Evolutionary conservation across 2,329 filamentous ascomycete species (phyloP), one percentile per base, ranked within the genome.

Genomic region (Pyrenophora seminiperda): DNA sequence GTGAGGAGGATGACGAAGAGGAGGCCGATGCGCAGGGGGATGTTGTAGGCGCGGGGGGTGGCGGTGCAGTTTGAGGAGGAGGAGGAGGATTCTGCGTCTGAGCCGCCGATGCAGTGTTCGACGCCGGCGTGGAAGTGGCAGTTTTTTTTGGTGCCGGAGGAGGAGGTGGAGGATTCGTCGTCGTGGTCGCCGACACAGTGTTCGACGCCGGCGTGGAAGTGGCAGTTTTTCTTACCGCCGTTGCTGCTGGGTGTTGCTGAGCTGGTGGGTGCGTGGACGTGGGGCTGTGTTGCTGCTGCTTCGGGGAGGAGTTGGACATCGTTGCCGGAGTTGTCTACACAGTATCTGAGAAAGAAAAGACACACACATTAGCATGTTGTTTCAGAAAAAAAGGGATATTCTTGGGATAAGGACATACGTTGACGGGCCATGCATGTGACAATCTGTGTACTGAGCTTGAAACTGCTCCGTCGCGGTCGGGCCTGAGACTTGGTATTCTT

Each of bases 51-150:
- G 41, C 87, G 74, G 29, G 76, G 69, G 7, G 65, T 70, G 9
- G 73, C 74, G 1, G 76, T 75, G 64, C 85, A 88, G 18, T 62
- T 62, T 18, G 65, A n/a, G n/a, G n/a, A n/a, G n/a, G n/a, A n/a
- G n/a, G n/a, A n/a, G n/a, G n/a, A n/a, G n/a, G n/a, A 66, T 48
- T 78, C 77, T n/a, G 41, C 41, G 9, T 73, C 74, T 11, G 63
- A 75, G 13, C 67, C 77, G 6, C 80, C 78, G 10, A 82, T 79
- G 56, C 86, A 89, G 61, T 89, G 83, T 54, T 90, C 85, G 17
- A 91, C 84, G 30, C 87, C 87, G 7, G 87, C 87, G 60, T 91
- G 88, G 70, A 87, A 89, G 65, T 91, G 88, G 59, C 87, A 90
- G 60, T 53, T 66, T 61, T 41, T 57, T 20, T 39, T 61, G 29